phyloP scores from a whole-genome alignment of 2,329 filamentous ascomycete genomes.

The Scytalidium lignicola region DNA sequence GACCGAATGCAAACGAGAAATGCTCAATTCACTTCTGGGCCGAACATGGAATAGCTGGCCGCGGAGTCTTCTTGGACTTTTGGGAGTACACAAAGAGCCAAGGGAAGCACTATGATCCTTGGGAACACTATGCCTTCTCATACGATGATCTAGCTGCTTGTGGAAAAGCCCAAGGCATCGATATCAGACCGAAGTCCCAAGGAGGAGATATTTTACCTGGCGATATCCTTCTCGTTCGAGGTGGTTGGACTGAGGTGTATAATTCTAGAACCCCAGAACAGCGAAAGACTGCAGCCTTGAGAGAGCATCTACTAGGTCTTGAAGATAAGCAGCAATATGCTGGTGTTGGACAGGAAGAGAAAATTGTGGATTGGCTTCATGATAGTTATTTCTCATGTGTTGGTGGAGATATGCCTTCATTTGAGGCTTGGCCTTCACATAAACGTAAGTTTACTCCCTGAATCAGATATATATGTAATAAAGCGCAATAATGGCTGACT shows the following conservation, averaged over 20 bases:
- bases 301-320: constrained; percentile 30
- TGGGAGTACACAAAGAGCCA: constrained; percentile 33
- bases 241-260: constrained; percentile 34
- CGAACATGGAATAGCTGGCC: constrained; percentile 44
- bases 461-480: too few species aligned
- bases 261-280: constrained; percentile 29
- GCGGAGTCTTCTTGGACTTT: constrained; percentile 49
- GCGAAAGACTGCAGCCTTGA: constrained; percentile 26
- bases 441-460: too few species aligned
- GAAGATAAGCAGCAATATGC: constrained; percentile 28
- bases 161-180: constrained; percentile 12
- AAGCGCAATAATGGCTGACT: too few species aligned
- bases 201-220: constrained; percentile 42
- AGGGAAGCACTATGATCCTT: constrained; percentile 27
- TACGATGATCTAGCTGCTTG: constrained; percentile 8
- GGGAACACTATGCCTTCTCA: constrained; percentile 8
- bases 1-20: constrained; percentile 6
- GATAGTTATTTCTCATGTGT: constrained; percentile 32
- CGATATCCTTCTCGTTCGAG: constrained; percentile 44
- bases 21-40: constrained; percentile 15
- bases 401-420: constrained; percentile 34
- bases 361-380: constrained; percentile 31
- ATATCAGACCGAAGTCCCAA: constrained; percentile 27
- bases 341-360: constrained; percentile 40
- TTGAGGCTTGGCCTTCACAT: constrained; percentile 25